Conservation (phyloP, 176 grass and related monocot genomes). For the Musa acuminata region DNA sequence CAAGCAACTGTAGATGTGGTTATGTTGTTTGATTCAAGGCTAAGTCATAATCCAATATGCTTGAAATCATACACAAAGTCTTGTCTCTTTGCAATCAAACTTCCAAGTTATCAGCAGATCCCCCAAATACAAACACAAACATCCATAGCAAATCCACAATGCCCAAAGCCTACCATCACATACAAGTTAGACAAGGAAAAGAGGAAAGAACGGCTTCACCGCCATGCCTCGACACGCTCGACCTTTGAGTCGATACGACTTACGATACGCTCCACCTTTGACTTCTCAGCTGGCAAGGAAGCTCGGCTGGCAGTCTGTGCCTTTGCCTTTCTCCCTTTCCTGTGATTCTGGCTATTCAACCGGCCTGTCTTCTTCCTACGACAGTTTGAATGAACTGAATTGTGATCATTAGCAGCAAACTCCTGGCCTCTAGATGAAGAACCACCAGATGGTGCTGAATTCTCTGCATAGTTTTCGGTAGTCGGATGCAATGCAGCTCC, state of each 20-base stretch:
- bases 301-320: constrained; percentile 24
- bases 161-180: background rate
- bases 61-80: too few relatives aligned
- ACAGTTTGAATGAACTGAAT: constrained; percentile 16
- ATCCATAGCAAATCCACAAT: background rate
- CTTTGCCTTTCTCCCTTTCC: constrained; percentile 55
- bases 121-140: background rate
- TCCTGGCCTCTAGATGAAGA: constrained; percentile 26
- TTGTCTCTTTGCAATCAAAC: too few relatives aligned
- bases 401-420: constrained; percentile 30
- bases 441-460: constrained; percentile 21
- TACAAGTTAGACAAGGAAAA: background rate
- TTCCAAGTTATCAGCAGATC: too few relatives aligned
- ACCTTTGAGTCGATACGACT: constrained; percentile 71
- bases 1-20: too few relatives aligned
- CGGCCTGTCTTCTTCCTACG: constrained; percentile 38
- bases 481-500: constrained; percentile 6
- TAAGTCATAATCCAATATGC: too few relatives aligned
- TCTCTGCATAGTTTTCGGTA: constrained; percentile 2
- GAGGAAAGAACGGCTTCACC: constrained; percentile 27
- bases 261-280: constrained; percentile 57
- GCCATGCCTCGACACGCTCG: constrained; percentile 85
- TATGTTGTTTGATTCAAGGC: too few relatives aligned
- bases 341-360: constrained; percentile 28
- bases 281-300: constrained; percentile 37